Evolutionary conservation across 331 rosid species (phyloP).

Genomic region (Cydonia oblonga): DNA sequence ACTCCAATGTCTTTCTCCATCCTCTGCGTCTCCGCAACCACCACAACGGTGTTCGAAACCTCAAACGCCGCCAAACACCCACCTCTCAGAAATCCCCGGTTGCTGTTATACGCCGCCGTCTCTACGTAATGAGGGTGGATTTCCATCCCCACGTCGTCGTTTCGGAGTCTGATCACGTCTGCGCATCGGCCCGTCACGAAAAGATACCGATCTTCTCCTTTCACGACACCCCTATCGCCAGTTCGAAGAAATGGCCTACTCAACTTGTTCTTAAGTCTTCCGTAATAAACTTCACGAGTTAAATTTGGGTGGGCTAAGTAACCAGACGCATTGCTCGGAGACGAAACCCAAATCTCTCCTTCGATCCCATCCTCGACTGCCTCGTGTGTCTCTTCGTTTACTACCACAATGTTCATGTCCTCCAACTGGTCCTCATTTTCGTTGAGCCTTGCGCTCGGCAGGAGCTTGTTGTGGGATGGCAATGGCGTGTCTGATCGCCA

Average conservation of each 20-base stretch:
- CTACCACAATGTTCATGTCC: conserved; percentile 61
- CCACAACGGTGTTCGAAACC: conserved; percentile 13
- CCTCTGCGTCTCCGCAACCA: conserved; percentile 56
- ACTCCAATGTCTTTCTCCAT: neutral
- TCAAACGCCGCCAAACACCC: conserved; percentile 53
- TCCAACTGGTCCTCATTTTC: conserved; percentile 11
- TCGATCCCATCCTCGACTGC: conserved; percentile 65
- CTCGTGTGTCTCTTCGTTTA: conserved; percentile 49
- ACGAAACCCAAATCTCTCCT: conserved; percentile 82
- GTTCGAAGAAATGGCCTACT: conserved; percentile 46
- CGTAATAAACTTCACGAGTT: conserved; percentile 43
- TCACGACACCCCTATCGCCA: conserved; percentile 58
- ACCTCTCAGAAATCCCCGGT: conserved; percentile 37
- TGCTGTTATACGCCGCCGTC: conserved; percentile 33
- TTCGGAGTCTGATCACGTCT: conserved; percentile 35
- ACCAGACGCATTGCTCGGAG: conserved; percentile 72
- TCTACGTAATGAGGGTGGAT: conserved; percentile 65
- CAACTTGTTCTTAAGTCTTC: conserved; percentile 25
- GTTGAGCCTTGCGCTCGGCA: conserved; percentile 53
- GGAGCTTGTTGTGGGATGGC: conserved; percentile 45
- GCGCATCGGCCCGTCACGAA: conserved; percentile 54
- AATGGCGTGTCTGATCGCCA: conserved; percentile 34
- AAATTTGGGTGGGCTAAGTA: conserved; percentile 58
- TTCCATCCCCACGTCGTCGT: neutral
- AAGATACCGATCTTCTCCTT: conserved; percentile 47